These are phyloP conservation scores for Sideroxylon spinosum DNA, from an alignment of 179 eudicot species.

Conservation along the genomic window DNA sequence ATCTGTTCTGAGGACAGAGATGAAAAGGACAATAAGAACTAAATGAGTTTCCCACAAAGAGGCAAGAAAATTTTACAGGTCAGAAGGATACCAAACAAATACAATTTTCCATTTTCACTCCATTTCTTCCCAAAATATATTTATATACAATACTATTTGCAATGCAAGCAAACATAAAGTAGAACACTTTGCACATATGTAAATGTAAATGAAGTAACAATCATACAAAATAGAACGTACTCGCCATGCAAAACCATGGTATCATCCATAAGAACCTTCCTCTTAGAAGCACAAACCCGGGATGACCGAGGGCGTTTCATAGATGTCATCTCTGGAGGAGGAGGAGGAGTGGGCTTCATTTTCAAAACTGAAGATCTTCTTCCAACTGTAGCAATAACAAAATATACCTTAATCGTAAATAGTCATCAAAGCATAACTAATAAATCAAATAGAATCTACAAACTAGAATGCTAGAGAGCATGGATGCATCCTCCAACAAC, in stretches of 20 bases:
- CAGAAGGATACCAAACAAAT: neutral
- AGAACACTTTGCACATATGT: neutral
- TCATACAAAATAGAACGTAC: slow-evolving; percentile 45
- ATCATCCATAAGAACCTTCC: slow-evolving; percentile 82
- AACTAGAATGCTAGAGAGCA: neutral
- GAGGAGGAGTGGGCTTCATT: slow-evolving; percentile 67
- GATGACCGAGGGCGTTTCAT: slow-evolving; percentile 58
- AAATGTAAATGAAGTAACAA: neutral
- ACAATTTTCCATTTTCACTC: neutral
- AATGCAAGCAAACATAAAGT: slow-evolving; percentile 4
- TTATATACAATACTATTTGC: neutral
- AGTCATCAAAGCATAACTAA: slow-evolving; percentile 1
- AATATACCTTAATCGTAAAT: neutral
- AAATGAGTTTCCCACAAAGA: neutral
- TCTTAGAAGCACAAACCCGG: slow-evolving; percentile 56
- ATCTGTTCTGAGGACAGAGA: neutral
- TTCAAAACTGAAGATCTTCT: slow-evolving; percentile 60
- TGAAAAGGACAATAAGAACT: neutral
- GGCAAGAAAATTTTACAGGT: neutral
- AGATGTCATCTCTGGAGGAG: slow-evolving; percentile 30
- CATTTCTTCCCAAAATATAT: neutral
- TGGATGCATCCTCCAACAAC: neutral
- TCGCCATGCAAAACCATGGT: slow-evolving; percentile 95
- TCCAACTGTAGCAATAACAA: slow-evolving; percentile 56
- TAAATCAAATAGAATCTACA: neutral